Evolutionary conservation across 23 red algal species (phyloP).

Genomic region (Cyanidium caldarium): DNA sequence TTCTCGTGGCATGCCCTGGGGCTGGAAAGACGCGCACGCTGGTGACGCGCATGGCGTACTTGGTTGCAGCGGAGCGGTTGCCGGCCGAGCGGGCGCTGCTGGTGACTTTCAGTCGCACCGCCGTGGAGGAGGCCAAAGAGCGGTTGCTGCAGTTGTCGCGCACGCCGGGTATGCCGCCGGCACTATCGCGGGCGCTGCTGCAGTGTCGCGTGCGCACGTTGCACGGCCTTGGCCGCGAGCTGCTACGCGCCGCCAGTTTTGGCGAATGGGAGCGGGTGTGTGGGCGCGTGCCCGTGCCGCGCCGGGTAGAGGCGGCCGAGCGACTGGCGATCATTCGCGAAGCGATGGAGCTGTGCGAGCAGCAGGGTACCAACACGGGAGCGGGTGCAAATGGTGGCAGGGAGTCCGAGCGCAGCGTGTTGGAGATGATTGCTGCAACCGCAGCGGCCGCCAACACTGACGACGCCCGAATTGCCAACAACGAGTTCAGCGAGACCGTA

Average conservation of each 20-base stretch:
- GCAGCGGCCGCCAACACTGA: no score
- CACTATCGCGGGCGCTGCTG: background rate
- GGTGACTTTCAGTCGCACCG: background rate
- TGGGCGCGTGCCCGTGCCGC: no score
- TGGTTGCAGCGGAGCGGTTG: background rate
- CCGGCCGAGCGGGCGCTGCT: background rate
- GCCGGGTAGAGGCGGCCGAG: background rate
- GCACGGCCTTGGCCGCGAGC: background rate
- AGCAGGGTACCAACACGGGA: no score
- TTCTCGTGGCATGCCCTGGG: background rate
- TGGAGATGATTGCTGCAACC: no score
- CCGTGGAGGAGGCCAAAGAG: background rate
- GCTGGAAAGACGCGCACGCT: conserved; percentile 5
- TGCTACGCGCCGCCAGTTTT: background rate
- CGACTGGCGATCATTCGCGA: background rate
- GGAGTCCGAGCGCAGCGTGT: no score
- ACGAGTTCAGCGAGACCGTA: no score
- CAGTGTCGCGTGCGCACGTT: background rate
- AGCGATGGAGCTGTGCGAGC: no score
- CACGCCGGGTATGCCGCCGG: no score
- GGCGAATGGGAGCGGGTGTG: no score
- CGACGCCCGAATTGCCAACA: no score
- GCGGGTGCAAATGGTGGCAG: no score
- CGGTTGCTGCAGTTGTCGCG: background rate
- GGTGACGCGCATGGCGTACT: background rate